Percentiles rank a stretch among this genome's conserved stretches.
These are phyloP conservation scores for Gaertneriomyces semiglobifer DNA, from an alignment of 192 early-diverging fungal genomes.

Conservation along the genomic window DNA sequence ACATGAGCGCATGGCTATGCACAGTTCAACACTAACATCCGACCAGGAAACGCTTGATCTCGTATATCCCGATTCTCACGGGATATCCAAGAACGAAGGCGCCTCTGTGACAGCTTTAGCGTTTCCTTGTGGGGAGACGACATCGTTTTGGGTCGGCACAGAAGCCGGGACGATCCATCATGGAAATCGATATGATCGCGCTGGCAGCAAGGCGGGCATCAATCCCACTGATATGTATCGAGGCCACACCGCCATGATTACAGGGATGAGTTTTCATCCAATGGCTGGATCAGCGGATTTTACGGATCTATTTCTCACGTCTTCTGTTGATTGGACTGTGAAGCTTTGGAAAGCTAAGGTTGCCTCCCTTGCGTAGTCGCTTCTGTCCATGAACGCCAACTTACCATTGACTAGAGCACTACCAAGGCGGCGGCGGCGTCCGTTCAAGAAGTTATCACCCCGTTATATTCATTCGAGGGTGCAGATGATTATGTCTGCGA, in stretches of 20 bases:
- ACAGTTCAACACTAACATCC: neutral
- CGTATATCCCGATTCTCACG: slow-evolving; percentile 64
- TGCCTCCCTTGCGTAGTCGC: neutral
- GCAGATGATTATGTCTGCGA: slow-evolving; percentile 97
- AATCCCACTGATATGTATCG: slow-evolving; percentile 79
- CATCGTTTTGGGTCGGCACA: slow-evolving; percentile 91
- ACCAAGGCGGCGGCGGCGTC: slow-evolving; percentile 19
- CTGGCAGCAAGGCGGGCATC: slow-evolving; percentile 96
- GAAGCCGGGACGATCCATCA: slow-evolving; percentile 94
- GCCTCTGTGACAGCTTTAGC: slow-evolving; percentile 87
- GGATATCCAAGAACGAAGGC: slow-evolving; percentile 83
- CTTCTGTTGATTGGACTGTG: slow-evolving; percentile 95
- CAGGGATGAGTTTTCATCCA: slow-evolving; percentile 90
- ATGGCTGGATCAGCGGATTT: slow-evolving; percentile 74
- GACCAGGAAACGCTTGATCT: slow-evolving; percentile 76
- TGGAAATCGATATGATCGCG: slow-evolving; percentile 91
- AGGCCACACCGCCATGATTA: slow-evolving; percentile 86
- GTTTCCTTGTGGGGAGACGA: slow-evolving; percentile 90
- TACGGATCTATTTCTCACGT: slow-evolving; percentile 87
- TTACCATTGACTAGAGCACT: neutral
- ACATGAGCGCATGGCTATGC: neutral
- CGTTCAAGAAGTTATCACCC: slow-evolving; percentile 46
- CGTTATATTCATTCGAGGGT: slow-evolving; percentile 84
- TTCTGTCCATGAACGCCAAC: neutral
- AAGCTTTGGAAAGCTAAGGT: slow-evolving; percentile 83